phyloP scores from a whole-genome alignment of 768 basidiomycete species.

The Hericium rajendrae region DNA sequence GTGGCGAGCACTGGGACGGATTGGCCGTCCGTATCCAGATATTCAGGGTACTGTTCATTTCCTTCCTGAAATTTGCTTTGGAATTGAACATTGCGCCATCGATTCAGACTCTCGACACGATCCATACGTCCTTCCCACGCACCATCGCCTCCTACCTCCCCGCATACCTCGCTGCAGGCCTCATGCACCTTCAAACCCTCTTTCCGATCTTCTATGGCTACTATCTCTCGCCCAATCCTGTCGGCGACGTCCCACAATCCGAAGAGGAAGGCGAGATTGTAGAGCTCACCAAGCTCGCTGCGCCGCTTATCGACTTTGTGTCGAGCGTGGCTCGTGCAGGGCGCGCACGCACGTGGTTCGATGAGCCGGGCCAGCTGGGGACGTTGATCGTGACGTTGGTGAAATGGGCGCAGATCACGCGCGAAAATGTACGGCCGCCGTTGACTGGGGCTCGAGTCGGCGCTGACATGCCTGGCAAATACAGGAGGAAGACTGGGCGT shows the following conservation, averaged over 20 bases:
- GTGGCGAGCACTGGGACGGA: constrained; percentile 66
- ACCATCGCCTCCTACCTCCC: constrained; percentile 54
- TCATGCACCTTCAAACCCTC: constrained; percentile 49
- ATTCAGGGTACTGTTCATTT: constrained; percentile 54
- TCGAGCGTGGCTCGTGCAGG: constrained; percentile 56
- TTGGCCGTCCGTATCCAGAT: constrained; percentile 73
- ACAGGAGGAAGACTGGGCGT: constrained; percentile 87
- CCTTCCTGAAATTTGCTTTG: background rate
- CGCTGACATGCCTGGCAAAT: background rate
- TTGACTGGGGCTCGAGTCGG: background rate
- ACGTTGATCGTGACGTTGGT: constrained; percentile 49
- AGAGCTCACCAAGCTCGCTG: constrained; percentile 68
- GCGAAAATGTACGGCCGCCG: constrained; percentile 61
- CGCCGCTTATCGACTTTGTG: constrained; percentile 75
- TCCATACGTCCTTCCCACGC: constrained; percentile 76
- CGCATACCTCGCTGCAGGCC: constrained; percentile 46
- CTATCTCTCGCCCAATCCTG: constrained; percentile 48
- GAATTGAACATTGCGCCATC: constrained; percentile 1
- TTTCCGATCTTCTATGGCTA: constrained; percentile 52
- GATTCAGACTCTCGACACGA: constrained; percentile 63
- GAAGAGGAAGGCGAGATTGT: constrained; percentile 64
- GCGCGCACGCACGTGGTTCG: constrained; percentile 57
- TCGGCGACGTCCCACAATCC: constrained; percentile 38
- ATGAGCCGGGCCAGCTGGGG: constrained; percentile 33
- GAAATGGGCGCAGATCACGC: constrained; percentile 76